Evolutionary conservation across 1,284 basidiomycete genomes (phyloP).

Genomic region (Irpex rosettiformis): DNA sequence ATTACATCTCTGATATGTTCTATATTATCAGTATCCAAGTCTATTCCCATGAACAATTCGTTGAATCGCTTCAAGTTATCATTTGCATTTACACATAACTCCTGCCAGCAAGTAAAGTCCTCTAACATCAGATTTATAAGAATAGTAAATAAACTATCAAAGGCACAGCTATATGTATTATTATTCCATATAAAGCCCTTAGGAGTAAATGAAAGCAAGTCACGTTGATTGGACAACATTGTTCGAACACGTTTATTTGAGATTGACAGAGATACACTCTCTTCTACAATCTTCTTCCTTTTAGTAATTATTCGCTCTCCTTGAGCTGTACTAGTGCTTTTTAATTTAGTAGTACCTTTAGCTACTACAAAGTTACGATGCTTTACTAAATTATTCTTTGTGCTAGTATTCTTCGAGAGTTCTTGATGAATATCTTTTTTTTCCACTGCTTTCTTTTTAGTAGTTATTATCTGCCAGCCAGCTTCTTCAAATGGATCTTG

Average conservation of each 20-base stretch:
- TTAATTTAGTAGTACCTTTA: neutral
- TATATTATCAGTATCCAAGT: neutral
- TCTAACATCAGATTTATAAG: neutral
- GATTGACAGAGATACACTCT: neutral
- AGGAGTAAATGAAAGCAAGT: neutral
- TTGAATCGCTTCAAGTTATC: neutral
- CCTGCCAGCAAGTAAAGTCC: neutral
- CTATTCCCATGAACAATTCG: neutral
- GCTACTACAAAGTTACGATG: neutral
- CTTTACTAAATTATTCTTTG: neutral
- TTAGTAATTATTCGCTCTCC: neutral
- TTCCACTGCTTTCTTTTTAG: neutral
- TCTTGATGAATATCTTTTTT: neutral
- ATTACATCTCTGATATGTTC: neutral
- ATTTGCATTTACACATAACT: neutral
- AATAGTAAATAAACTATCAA: conserved; percentile 2
- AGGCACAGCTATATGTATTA: conserved; percentile 2
- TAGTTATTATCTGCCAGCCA: neutral
- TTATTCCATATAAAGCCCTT: neutral
- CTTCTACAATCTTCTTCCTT: neutral
- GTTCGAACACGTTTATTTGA: neutral
- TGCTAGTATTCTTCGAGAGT: neutral
- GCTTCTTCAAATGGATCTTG: neutral
- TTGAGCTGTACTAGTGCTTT: neutral
- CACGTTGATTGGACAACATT: no score